A percentile compares a stretch with the other conserved stretches of the same genome.
phyloP scores from a whole-genome alignment of 2,329 filamentous ascomycete species.

The Aspergillaceae sp. region DNA sequence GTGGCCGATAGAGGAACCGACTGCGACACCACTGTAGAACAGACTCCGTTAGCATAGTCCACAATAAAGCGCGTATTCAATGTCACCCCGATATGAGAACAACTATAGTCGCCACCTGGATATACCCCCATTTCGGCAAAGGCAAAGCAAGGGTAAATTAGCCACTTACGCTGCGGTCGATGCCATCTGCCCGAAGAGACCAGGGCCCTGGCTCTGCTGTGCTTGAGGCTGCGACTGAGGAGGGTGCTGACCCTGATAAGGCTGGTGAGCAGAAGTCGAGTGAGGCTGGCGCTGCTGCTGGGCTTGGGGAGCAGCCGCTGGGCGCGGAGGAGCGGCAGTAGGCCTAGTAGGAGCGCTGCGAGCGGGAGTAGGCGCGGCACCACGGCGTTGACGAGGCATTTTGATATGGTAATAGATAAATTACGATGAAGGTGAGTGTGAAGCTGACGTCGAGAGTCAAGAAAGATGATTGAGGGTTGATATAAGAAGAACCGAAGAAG shows the following conservation, averaged over 20 bases:
- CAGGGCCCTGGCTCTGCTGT: conserved; percentile 57
- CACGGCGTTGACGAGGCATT: conserved; percentile 73
- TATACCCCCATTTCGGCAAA: conserved; percentile 2
- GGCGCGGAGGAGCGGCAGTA: conserved; percentile 50
- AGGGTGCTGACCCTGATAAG: conserved; percentile 41
- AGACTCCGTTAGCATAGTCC: conserved; percentile 9
- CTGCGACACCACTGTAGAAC: conserved; percentile 72
- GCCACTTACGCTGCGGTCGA: conserved; percentile 85
- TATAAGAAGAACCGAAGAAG: conserved; percentile 14
- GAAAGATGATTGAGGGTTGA: conserved; percentile 10
- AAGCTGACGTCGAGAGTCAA: conserved; percentile 17
- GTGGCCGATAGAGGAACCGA: conserved; percentile 91
- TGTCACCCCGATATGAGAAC: neutral
- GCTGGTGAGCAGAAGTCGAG: conserved; percentile 52
- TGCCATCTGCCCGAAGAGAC: conserved; percentile 94
- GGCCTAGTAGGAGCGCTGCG: conserved; percentile 58
- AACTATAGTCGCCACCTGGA: too few relatives aligned
- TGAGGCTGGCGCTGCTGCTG: conserved; percentile 62
- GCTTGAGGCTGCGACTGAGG: conserved; percentile 38
- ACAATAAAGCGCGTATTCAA: too few relatives aligned
- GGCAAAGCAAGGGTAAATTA: neutral
- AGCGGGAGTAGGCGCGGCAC: conserved; percentile 45
- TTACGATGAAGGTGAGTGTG: conserved; percentile 10
- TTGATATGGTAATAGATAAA: conserved; percentile 22
- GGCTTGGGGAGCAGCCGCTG: conserved; percentile 43